Conservation (phyloP, 306 rosid species). For the Lathyrus aphaca region DNA sequence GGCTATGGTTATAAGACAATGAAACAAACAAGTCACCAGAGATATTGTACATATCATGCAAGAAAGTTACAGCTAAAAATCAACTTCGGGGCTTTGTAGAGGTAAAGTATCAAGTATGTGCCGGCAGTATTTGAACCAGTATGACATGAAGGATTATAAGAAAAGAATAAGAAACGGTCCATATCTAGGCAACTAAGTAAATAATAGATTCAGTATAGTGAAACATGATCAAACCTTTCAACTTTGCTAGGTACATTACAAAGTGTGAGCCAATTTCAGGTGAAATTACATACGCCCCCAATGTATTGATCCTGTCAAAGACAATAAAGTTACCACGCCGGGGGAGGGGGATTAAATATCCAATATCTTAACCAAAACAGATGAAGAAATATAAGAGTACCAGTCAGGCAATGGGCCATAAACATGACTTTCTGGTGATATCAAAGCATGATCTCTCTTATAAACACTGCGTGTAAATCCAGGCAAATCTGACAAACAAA, state of each 20-base stretch:
- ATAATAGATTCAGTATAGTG: slow-evolving; percentile 3
- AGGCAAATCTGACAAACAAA: slow-evolving; percentile 72
- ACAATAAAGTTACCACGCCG: slow-evolving; percentile 38
- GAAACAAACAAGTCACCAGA: no score
- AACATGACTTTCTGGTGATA: slow-evolving; percentile 93
- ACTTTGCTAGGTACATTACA: slow-evolving; percentile 85
- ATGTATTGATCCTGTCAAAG: slow-evolving; percentile 69
- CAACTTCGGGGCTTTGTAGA: no score
- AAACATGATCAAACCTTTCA: slow-evolving; percentile 68
- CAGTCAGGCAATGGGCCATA: slow-evolving; percentile 87
- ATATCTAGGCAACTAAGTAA: slow-evolving; percentile 17
- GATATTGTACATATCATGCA: no score
- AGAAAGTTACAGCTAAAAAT: no score
- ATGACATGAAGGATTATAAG: no score
- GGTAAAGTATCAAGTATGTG: no score
- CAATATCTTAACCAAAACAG: slow-evolving; percentile 28
- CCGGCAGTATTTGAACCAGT: no score
- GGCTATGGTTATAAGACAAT: neutral
- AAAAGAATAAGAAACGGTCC: no score
- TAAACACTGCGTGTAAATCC: slow-evolving; percentile 96
- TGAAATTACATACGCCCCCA: slow-evolving; percentile 79
- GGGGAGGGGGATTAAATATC: slow-evolving; percentile 31
- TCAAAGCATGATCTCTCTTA: slow-evolving; percentile 79
- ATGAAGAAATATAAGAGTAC: slow-evolving; percentile 47
- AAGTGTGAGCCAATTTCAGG: slow-evolving; percentile 87